phyloP scores from a whole-genome alignment of 1,284 basidiomycete species.

The Xerocomus minutiporus region DNA sequence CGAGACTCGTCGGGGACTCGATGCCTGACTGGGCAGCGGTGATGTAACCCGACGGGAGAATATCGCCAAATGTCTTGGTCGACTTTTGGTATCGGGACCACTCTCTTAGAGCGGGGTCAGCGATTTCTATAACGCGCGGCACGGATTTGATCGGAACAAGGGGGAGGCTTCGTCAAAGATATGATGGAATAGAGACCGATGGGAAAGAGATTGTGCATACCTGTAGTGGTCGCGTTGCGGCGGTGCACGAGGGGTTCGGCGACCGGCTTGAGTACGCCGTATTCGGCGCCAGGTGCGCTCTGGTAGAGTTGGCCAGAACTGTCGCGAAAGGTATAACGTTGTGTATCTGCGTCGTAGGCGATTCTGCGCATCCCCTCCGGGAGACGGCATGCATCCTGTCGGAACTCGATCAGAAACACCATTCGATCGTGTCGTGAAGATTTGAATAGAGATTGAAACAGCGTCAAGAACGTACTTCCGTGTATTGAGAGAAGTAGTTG shows the following conservation, averaged over 20 bases:
- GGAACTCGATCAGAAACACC: conserved; percentile 2
- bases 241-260: conserved; percentile 19
- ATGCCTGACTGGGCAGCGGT: conserved; percentile 27
- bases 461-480: conserved; percentile 32
- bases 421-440: background rate
- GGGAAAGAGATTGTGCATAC: conserved; percentile 6
- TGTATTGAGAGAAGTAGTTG: conserved; percentile 35
- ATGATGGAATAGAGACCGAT: background rate
- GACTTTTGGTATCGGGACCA: conserved; percentile 16
- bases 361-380: conserved; percentile 49
- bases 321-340: conserved; percentile 49
- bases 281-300: conserved; percentile 41
- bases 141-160: background rate
- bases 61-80: conserved; percentile 41
- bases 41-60: conserved; percentile 44
- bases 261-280: conserved; percentile 42
- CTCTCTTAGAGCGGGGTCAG: conserved; percentile 17
- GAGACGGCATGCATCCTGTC: conserved; percentile 45
- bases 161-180: background rate
- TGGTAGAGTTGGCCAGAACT: conserved; percentile 41
- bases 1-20: conserved; percentile 3
- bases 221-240: conserved; percentile 29
- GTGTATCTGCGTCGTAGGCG: conserved; percentile 51
- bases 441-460: background rate
- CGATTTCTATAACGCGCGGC: conserved; percentile 12